A percentile compares a stretch with the other conserved stretches of the same genome.
These are phyloP conservation scores for Macrolepiota dolichaula DNA, from an alignment of 768 basidiomycete genomes.

Conservation along the genomic window DNA sequence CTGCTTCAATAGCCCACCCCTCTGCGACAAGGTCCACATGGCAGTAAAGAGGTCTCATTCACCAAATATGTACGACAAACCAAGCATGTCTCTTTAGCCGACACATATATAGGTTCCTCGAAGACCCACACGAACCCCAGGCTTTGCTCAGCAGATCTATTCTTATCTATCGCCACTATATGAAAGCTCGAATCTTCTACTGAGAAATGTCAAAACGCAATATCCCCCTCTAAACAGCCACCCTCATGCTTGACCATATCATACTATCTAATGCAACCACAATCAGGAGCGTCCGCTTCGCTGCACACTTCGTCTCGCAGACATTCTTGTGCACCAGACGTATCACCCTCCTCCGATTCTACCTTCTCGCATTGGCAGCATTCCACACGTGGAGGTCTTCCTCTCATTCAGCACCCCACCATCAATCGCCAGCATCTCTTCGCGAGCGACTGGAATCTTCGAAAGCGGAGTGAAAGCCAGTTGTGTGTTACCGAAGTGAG, in stretches of 20 bases:
- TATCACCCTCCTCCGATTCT: constrained; percentile 24
- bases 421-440: background rate
- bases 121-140: background rate
- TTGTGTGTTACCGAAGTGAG: background rate
- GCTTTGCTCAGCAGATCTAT: background rate
- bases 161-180: background rate
- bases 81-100: background rate
- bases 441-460: background rate
- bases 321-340: constrained; percentile 25
- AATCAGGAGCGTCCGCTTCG: constrained; percentile 8
- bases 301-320: constrained; percentile 24
- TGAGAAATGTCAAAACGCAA: background rate
- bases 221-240: background rate
- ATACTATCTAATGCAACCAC: constrained; percentile 1
- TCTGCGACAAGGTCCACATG: too few relatives aligned
- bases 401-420: background rate
- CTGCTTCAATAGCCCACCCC: too few relatives aligned
- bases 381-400: constrained; percentile 9
- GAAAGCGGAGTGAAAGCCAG: background rate
- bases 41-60: background rate
- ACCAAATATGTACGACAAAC: background rate
- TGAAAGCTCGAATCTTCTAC: background rate
- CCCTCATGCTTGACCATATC: background rate
- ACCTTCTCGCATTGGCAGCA: constrained; percentile 19
- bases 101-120: background rate